Evolutionary conservation across 495 filamentous ascomycete genomes (phyloP).

Genomic region (Pseudoneurospora amorphoporcata): DNA sequence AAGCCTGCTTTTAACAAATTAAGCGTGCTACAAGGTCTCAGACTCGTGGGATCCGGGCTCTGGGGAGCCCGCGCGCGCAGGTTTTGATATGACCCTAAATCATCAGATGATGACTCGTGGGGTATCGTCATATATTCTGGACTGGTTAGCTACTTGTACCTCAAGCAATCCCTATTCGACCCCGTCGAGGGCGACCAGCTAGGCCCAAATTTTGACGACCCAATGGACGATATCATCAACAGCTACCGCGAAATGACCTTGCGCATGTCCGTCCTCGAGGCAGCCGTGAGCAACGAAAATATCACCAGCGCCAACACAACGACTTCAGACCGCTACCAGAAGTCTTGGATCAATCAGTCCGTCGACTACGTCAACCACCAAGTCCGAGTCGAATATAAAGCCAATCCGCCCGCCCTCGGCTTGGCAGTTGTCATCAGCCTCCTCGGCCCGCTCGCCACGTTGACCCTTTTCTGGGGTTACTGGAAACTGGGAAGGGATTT

Average conservation of each 20-base stretch:
- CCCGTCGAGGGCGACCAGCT: neutral
- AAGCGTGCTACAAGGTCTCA: no score
- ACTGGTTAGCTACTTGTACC: neutral
- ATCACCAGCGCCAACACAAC: neutral
- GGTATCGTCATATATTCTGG: neutral
- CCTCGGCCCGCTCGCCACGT: neutral
- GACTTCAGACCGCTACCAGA: neutral
- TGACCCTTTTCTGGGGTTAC: neutral
- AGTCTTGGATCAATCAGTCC: neutral
- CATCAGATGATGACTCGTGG: no score
- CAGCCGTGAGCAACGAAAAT: neutral
- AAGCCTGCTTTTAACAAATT: no score
- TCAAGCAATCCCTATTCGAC: neutral
- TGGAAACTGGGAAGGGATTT: neutral
- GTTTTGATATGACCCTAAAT: no score
- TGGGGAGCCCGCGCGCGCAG: no score
- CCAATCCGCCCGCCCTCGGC: neutral
- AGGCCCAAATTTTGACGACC: neutral
- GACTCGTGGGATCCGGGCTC: no score
- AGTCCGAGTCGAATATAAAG: neutral
- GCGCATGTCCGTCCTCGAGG: neutral
- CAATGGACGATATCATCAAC: neutral
- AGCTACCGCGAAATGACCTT: neutral
- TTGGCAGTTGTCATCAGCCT: neutral
- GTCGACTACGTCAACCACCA: neutral